Conservation (phyloP, 2,329 filamentous ascomycete genomes). For the Colletotrichum godetiae region DNA sequence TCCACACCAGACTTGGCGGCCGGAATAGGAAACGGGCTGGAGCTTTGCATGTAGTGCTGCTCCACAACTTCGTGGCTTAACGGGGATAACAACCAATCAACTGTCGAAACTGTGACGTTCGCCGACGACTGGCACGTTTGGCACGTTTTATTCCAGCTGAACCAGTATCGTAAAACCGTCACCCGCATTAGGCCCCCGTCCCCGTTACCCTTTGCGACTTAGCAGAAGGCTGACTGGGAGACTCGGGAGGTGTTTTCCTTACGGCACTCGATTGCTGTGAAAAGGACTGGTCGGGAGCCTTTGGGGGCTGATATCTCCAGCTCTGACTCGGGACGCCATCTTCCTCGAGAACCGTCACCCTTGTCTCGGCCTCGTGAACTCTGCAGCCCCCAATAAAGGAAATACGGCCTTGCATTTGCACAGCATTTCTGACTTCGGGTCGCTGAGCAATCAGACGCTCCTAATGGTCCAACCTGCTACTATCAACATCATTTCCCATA, state of each 20-base stretch:
- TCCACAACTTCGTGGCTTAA: conserved; percentile 24
- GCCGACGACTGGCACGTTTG: conserved; percentile 9
- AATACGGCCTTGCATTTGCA: neutral
- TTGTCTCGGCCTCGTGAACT: neutral
- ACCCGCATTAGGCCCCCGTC: conserved; percentile 27
- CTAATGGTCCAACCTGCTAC: neutral
- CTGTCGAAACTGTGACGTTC: neutral
- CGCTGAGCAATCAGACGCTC: conserved; percentile 5
- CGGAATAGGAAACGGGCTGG: conserved; percentile 34
- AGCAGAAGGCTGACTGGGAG: conserved; percentile 32
- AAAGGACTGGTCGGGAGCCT: conserved; percentile 24
- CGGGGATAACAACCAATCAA: conserved; percentile 25
- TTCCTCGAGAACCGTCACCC: neutral
- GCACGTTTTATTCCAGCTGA: conserved; percentile 31
- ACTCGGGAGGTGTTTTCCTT: neutral
- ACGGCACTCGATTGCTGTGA: conserved; percentile 21
- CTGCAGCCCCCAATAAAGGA: neutral
- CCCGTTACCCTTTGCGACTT: conserved; percentile 25
- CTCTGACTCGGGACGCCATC: conserved; percentile 27
- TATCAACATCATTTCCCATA: neutral
- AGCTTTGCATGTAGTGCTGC: conserved; percentile 27
- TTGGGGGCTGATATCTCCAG: conserved; percentile 28
- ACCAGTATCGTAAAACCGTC: conserved; percentile 19
- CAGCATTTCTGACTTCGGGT: neutral
- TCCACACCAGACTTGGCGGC: conserved; percentile 27